Base-by-base conservation (phyloP, 2,329 filamentous ascomycete genomes). In the Cercospora canescens region DNA sequence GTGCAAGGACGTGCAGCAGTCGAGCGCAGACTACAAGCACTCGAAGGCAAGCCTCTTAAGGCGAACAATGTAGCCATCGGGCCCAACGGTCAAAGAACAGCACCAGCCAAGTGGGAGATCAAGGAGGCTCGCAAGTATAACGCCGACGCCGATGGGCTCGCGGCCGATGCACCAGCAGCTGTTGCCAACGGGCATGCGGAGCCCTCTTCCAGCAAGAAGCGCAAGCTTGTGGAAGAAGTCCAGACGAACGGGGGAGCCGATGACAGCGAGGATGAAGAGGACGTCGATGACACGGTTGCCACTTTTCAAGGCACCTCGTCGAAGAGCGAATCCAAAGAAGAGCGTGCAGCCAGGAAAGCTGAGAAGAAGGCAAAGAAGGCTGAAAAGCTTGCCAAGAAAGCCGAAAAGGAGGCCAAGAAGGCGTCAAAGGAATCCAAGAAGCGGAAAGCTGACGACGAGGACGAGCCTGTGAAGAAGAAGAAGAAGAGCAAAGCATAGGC, bases 101-200 rank as follows among this genome's bases (percentile, higher is more conserved):
- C 85, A 32, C 82, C 86, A 72, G 88, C 89, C 74, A 96, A 96
- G 81, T 96, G 92, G 86, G 91, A 94, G 70, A 85, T 99, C 76
- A 96, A 96, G 82, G 93, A 97, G 80, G 91, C 91, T 11, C 87
- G 92, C 77, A 95, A 94, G 81, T 99, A 99, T 86, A 98, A 98
- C 80, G 86, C 88, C 57, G 94, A 98, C 77, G 95, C 93, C 62
- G 95, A 99, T 80, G 94, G 93, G 69, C 83, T 97, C 59, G 84
- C 84, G 67, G 88, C 87, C 56, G 87, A 92, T 73, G 89, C 90
- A 72, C 85, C 87, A 14, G 85, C 89, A 41, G 85, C 80, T 28
- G 77, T 76, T 63, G 80, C 82, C 41, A 85, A 85, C 82, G 80
- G 82, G 81, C 73, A 85, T 82, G 80, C 81, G 79, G 64, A 54